Evolutionary conservation across 2,329 filamentous ascomycete species (phyloP), one percentile per base, ranked within the genome.

Genomic region (Xylaria sp.): DNA sequence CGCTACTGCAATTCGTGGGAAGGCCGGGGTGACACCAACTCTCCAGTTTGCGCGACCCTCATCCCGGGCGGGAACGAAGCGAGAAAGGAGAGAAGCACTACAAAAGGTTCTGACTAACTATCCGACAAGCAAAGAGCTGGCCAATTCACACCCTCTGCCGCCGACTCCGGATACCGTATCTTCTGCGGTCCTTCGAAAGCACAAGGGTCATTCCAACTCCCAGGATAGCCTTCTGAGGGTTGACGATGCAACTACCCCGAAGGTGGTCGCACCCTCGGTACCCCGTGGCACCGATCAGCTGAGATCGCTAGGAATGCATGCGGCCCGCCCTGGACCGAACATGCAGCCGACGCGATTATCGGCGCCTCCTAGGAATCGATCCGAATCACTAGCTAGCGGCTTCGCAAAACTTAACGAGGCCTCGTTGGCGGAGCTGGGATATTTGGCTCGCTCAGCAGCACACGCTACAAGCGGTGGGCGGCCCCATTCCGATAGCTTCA

Each of bases 121-220:
- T n/a, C 70, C 77, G 60, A 63, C 77, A 69, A 64, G 76, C 4
- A 74, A 74, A 64, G 80, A 78, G 74, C 77, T 69, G 62, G 79
- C 53, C 1, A 76, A 79, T 56, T 77, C 80, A 4, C 79, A 81
- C 17, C 74, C 74, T 17, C 74, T 87, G 1, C 85, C 85, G 9
- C 85, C 85, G 0, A 87, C 85, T 0, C 85, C 85, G 0, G 85
- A 87, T 66, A 87, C 85, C 0, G 83, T 87, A 19, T 85, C 85
- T 1, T 85, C 83, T 2, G 82, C 83, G 1, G 85, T 83, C 0
- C 76, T 87, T 43, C 70, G 67, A 55, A 72, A 69, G 19, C 71
- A 73, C 23, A 59, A 70, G 17, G 56, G 63, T 23, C 61, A 58
- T 8, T 67, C 69, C 5, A 65, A 63, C 46, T 73, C 71, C 23